Evolutionary conservation across 257 asterid genomes (phyloP), one percentile per base, ranked within the genome.

Genomic region (Rauvolfia tetraphylla): DNA sequence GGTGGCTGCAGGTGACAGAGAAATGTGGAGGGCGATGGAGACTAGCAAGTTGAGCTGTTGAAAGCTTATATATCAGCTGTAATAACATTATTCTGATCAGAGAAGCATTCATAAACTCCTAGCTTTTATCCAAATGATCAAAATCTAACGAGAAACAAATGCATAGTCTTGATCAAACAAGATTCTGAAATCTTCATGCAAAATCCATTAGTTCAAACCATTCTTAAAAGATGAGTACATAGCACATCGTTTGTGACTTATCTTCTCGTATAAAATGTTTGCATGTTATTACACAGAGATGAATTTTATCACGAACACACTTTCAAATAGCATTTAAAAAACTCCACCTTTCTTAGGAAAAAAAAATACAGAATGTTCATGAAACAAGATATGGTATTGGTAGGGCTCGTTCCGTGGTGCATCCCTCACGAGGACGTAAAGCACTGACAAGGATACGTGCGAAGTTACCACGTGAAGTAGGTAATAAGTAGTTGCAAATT

Each of bases 391-490:
- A 1, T 58, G 65, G 25, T 57, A n/a, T 58, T n/a, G 68, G 12
- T 58, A 53, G 62, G 12, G 71, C 41, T 42, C 27, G 59, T 58
- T 22, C 10, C 72, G 14, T 42, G 54, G 70, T 51, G 69, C 63
- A 77, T 25, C 70, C 67, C 77, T 75, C 79, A 71, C 58, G 65
- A 69, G 39, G 72, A 33, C 23, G 13, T 1, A 49, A 49, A 49
- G 0, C 2, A 62, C 7, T 61, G 72, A 75, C 46, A 76, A 78
- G 76, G 57, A 65, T 65, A 67, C 72, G 44, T 2, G 20, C 69
- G 12, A 80, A 39, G 76, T 70, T 71, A 65, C 84, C 90, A 86
- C 88, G 84, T 84, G 88, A 83, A 82, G 78, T 83, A 84, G 85
- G 84, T 81, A 74, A 58, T 58, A 13, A 51, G 78, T 23, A 72